Percentiles rank a stretch among this genome's conserved stretches.
Conservation (phyloP, 495 filamentous ascomycete species). For the Hyaloscypha hepaticicola region DNA sequence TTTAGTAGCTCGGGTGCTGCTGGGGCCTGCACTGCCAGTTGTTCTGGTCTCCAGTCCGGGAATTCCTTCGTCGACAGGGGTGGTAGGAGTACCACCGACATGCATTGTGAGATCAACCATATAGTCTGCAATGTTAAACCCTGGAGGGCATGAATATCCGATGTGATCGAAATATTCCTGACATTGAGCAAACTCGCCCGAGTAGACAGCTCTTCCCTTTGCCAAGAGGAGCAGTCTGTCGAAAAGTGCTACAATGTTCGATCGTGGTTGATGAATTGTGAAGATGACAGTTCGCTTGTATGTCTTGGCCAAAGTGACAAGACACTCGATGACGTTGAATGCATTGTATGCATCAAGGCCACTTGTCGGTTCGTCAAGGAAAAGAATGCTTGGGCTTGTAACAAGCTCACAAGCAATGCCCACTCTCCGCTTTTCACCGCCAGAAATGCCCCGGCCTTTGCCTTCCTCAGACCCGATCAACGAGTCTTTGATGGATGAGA, state of each 20-base stretch:
- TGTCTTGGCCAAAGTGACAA: slow-evolving; percentile 90
- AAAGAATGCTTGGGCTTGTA: slow-evolving; percentile 95
- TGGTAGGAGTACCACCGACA: slow-evolving; percentile 60
- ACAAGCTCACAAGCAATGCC: slow-evolving; percentile 97
- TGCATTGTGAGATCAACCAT: slow-evolving; percentile 98
- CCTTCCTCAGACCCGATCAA: slow-evolving; percentile 98
- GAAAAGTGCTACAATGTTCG: slow-evolving; percentile 99
- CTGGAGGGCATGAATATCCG: slow-evolving; percentile 88
- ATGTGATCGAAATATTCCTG: slow-evolving; percentile 90
- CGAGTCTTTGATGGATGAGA: slow-evolving; percentile 87
- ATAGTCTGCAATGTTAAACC: slow-evolving; percentile 98
- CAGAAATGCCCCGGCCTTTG: slow-evolving; percentile 90
- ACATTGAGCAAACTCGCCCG: slow-evolving; percentile 83
- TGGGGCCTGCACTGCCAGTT: slow-evolving; percentile 69
- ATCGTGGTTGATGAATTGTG: slow-evolving; percentile 98
- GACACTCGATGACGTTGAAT: slow-evolving; percentile 94
- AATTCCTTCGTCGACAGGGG: slow-evolving; percentile 58
- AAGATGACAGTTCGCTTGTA: slow-evolving; percentile 97
- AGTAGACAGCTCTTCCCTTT: slow-evolving; percentile 87
- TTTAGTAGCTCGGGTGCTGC: slow-evolving; percentile 86
- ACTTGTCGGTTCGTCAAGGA: slow-evolving; percentile 95
- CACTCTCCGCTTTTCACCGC: slow-evolving; percentile 93
- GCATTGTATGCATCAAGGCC: slow-evolving; percentile 95
- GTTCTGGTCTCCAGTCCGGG: slow-evolving; percentile 41
- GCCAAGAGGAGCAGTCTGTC: slow-evolving; percentile 90